Percentiles rank a stretch among this genome's conserved stretches.
phyloP scores from a whole-genome alignment of 805 yeast species.

The Kodamaea laetipori region DNA sequence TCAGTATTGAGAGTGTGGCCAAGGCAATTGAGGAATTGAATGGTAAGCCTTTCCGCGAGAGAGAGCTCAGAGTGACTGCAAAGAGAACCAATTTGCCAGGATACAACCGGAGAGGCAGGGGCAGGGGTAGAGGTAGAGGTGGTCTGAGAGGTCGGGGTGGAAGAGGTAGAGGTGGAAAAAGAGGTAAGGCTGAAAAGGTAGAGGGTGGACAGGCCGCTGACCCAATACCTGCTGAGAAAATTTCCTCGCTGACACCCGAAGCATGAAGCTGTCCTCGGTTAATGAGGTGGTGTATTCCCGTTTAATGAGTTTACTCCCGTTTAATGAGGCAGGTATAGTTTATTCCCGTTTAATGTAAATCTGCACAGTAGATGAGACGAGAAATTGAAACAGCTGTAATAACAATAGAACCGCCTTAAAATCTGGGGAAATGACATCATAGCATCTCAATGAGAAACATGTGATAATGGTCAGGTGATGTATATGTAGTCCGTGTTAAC shows the following conservation, averaged over 20 bases:
- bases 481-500: background rate
- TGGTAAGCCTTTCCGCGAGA: slow-evolving; percentile 46
- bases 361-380: slow-evolving; percentile 7
- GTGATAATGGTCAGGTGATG: background rate
- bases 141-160: slow-evolving; percentile 31
- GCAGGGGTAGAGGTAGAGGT: slow-evolving; percentile 33
- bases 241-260: too few species aligned
- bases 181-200: slow-evolving; percentile 22
- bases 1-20: slow-evolving; percentile 40
- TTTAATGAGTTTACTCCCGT: too few species aligned
- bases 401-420: slow-evolving; percentile 1
- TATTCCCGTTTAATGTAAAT: slow-evolving; percentile 3
- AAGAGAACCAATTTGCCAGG: slow-evolving; percentile 62
- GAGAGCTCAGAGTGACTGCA: slow-evolving; percentile 47
- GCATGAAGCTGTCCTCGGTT: too few species aligned
- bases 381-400: background rate
- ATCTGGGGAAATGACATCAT: slow-evolving; percentile 7
- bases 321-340: too few species aligned
- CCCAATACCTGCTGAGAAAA: too few species aligned
- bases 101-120: slow-evolving; percentile 29
- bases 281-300: background rate
- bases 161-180: slow-evolving; percentile 33
- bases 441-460: background rate
- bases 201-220: slow-evolving; percentile 17
- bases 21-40: slow-evolving; percentile 48